Evolutionary conservation across 257 asterid species (phyloP).

Genomic region (Parsonsia alboflavescens): DNA sequence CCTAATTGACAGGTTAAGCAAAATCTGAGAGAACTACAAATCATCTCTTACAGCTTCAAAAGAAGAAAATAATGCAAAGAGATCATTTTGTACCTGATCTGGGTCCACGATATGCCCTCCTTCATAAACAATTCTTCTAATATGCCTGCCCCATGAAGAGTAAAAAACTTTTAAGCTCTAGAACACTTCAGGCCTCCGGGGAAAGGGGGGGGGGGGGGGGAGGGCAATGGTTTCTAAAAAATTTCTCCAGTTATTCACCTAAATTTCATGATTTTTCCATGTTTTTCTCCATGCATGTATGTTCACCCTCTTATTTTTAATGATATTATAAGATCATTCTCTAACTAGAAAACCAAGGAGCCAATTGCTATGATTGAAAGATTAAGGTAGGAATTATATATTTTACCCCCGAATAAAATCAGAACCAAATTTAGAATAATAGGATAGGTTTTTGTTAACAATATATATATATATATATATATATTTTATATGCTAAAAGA

Average conservation of each 20-base stretch:
- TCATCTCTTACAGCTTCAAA: slow-evolving; percentile 5
- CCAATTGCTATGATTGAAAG: not conserved
- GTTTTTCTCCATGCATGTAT: not conserved
- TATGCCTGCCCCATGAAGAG: slow-evolving; percentile 39
- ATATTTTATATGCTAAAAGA: not conserved
- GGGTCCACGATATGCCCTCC: slow-evolving; percentile 98
- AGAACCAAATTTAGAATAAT: not conserved
- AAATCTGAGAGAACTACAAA: not conserved
- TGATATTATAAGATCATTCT: not conserved
- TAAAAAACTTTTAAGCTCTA: not conserved
- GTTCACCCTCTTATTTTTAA: not conserved
- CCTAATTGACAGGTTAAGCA: slow-evolving; percentile 44
- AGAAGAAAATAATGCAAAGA: slow-evolving; percentile 13
- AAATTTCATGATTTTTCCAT: too few relatives aligned
- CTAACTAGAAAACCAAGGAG: not conserved
- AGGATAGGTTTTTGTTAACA: not conserved
- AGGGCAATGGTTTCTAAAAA: not conserved
- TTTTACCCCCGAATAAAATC: too few relatives aligned
- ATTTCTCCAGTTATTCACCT: not conserved
- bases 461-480: too few relatives aligned
- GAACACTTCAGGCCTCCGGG: not conserved
- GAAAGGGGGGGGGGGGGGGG: too few relatives aligned
- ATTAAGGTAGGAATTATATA: not conserved
- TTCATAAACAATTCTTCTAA: slow-evolving; percentile 83
- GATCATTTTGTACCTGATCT: slow-evolving; percentile 61